Percentiles rank a stretch among this genome's conserved stretches.
Evolutionary conservation across 1,139 yeast genomes (phyloP).

Genomic region (Pichia sp.): DNA sequence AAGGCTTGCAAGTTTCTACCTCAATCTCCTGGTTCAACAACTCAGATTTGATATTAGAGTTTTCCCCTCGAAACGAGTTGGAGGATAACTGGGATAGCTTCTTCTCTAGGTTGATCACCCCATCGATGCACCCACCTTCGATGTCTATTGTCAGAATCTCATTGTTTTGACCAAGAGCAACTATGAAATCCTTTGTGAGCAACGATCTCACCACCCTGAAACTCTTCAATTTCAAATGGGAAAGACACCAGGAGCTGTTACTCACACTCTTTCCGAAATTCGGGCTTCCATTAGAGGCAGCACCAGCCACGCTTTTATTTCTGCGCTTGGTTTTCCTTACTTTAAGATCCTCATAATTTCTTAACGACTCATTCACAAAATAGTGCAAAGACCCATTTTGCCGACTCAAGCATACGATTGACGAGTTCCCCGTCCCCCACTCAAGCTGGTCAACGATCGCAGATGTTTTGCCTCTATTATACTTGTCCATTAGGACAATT

Average conservation of each 20-base stretch:
- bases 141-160: constrained; percentile 17
- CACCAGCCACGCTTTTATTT: neutral
- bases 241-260: constrained; percentile 31
- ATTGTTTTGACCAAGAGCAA: constrained; percentile 17
- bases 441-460: constrained; percentile 48
- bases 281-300: neutral
- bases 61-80: neutral
- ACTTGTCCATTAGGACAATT: constrained; percentile 54
- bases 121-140: constrained; percentile 16
- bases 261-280: no score
- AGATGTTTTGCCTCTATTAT: constrained; percentile 60
- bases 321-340: constrained; percentile 3
- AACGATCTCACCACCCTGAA: constrained; percentile 7
- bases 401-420: constrained; percentile 53
- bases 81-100: neutral
- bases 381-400: constrained; percentile 62
- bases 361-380: constrained; percentile 37
- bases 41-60: neutral
- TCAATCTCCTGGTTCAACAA: constrained; percentile 44
- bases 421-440: constrained; percentile 45
- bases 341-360: constrained; percentile 13
- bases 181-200: constrained; percentile 7
- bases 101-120: neutral
- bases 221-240: constrained; percentile 26
- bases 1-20: constrained; percentile 61